Percentiles rank a stretch among this genome's conserved stretches.
phyloP scores from a whole-genome alignment of 2,329 filamentous ascomycete species.

The Cladosporium sphaerospermum region DNA sequence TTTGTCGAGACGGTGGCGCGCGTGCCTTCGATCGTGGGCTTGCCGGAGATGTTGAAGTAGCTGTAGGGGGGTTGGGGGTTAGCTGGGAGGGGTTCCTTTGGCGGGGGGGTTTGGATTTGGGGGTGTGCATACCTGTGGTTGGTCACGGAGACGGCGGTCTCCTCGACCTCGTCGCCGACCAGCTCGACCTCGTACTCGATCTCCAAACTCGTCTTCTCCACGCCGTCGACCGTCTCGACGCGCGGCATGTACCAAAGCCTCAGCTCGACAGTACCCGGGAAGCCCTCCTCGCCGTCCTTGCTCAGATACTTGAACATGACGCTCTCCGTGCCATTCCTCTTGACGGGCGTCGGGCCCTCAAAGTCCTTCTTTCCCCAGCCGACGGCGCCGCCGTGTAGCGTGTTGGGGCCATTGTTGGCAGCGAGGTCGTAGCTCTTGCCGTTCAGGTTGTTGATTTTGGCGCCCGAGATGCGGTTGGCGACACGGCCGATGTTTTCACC shows the following conservation, averaged over 20 bases:
- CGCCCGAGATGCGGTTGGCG: slow-evolving; percentile 73
- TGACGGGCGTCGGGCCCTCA: slow-evolving; percentile 59
- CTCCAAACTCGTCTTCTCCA: slow-evolving; percentile 62
- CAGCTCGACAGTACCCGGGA: slow-evolving; percentile 75
- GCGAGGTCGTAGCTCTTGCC: slow-evolving; percentile 61
- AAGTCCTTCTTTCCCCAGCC: slow-evolving; percentile 82
- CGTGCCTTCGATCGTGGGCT: slow-evolving; percentile 56
- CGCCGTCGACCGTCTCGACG: slow-evolving; percentile 51
- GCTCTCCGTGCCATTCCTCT: slow-evolving; percentile 41
- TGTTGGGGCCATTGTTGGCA: slow-evolving; percentile 72
- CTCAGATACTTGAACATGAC: slow-evolving; percentile 52
- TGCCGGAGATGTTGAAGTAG: slow-evolving; percentile 63
- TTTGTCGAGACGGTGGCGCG: slow-evolving; percentile 52
- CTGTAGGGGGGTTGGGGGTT: slow-evolving; percentile 29
- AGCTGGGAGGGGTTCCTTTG: neutral
- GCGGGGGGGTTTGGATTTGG: no score
- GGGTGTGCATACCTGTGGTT: slow-evolving; percentile 71
- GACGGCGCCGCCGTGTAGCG: slow-evolving; percentile 46
- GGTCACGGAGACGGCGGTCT: slow-evolving; percentile 87
- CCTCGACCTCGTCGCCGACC: slow-evolving; percentile 65
- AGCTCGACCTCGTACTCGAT: slow-evolving; percentile 89
- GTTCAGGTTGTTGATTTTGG: slow-evolving; percentile 67
- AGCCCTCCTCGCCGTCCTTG: slow-evolving; percentile 80
- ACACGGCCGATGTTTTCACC: slow-evolving; percentile 86
- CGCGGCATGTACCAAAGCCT: slow-evolving; percentile 72